Base-by-base conservation (phyloP, 202 grass and related monocot genomes). In the Panicum hallii region DNA sequence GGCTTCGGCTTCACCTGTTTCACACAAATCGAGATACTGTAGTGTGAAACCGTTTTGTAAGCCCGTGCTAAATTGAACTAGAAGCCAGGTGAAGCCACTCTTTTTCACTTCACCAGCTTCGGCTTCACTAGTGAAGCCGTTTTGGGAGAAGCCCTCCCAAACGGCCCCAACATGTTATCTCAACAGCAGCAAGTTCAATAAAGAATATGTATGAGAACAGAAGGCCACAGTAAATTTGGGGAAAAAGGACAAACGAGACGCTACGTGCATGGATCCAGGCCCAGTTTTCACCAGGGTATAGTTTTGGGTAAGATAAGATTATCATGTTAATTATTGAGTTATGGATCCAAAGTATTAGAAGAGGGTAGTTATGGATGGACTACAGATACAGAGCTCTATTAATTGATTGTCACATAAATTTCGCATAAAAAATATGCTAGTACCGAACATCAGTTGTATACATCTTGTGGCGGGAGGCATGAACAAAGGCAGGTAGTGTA, bases 281-380 rank as follows among this genome's bases (percentile, higher is more conserved):
- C 38, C 40, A 49, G 3, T 1, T 32, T 32, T n/a, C 23, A 49
- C 23, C 5, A 45, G 20, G 67, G 13, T 72, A 49, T 49, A 70
- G 10, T 22, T 69, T n/a, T 0, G 5, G 3, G 32, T 6, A 70
- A 54, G 45, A 83, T 63, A 28, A 62, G 40, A 65, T 20, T 19
- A 62, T 46, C 36, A 47, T 10, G 55, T 69, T 45, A 38, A 53
- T 55, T 52, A 41, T 30, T 11, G 52, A 45, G 16, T 38, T 43
- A 61, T 75, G 16, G 4, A 9, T 49, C 8, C 1, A 84, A 80
- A 80, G 32, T 63, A 54, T 70, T 70, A 23, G 44, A 86, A 73
- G 20, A 61, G 44, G 20, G n/a, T 4, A 62, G 5, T 16, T 68
- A 60, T 60, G 50, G 4, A 68, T 67, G 23, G 52, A 38, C 56